Base-by-base conservation (phyloP, 108 stramenopile species). In the Schizochytrium sp. region DNA sequence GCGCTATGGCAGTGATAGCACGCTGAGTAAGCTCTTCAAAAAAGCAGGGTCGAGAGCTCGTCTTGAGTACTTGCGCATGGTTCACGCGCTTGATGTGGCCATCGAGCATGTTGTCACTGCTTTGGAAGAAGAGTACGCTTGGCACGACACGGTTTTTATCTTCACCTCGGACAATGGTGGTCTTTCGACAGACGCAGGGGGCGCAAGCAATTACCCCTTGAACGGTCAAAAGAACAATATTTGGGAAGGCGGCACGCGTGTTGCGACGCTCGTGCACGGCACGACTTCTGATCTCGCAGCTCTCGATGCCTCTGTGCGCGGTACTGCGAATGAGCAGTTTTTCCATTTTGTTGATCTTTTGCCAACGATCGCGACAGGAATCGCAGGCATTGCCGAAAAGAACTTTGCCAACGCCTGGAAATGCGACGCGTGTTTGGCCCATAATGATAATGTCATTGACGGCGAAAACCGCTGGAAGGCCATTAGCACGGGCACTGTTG, bases 91-190 rank as follows among this genome's bases (percentile, higher is more conserved):
- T 8, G 63, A 69, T 18, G 63, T 23, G 41, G 28, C 19, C 19
- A 18, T 44, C 8, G 28, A 12, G 5, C 19, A 5, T 2, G 19
- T 41, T 5, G 72, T 72, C 44, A 10, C 5, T 12, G 41, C 41
- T 5, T 21, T 44, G 41, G 41, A n/a, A 12, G 44, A 14, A 5
- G 41, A 72, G 19, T 72, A 44, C 23, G 72, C 5, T 18, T 44
- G 41, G 72, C 83, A 88, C 21, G 87, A 90, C 45, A 87, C 53
- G 14, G 48, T 90, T 8, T 21, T 90, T 23, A 41, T 88, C 5
- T 19, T 90, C 12, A 10, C 88, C 10, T 69, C 60, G 19, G 90
- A 90, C 69, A 90, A 90, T 34, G 90, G 90, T n/a, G 90, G 90
- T 23, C n/a, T 60, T 6, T 18, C 87, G n/a, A 87, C 57, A 60